These are phyloP conservation scores for Pugionium cornutum DNA, from an alignment of 345 rosid species.

Conservation along the genomic window DNA sequence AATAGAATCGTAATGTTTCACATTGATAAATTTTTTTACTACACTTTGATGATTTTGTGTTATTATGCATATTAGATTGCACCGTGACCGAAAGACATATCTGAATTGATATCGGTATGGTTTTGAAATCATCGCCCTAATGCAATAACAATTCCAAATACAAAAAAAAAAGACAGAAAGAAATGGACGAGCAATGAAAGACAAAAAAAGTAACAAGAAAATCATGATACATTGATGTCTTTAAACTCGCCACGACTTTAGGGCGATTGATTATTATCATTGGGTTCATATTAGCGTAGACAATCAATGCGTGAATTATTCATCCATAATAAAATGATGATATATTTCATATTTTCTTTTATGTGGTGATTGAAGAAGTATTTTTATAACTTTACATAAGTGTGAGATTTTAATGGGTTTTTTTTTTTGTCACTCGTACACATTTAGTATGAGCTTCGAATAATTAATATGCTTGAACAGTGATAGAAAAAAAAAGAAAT, in stretches of 20 bases:
- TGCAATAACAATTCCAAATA: not conserved
- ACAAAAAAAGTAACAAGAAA: conserved; percentile 3
- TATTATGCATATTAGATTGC: too few relatives aligned
- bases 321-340: not conserved
- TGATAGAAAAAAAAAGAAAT: too few relatives aligned
- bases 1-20: too few relatives aligned
- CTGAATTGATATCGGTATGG: too few relatives aligned
- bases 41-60: too few relatives aligned
- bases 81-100: too few relatives aligned
- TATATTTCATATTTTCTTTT: not conserved
- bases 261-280: conserved; percentile 31
- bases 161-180: not conserved
- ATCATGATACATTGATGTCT: conserved; percentile 27
- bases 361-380: not conserved
- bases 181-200: conserved; percentile 14
- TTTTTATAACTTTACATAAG: not conserved
- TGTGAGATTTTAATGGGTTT: too few relatives aligned
- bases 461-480: too few relatives aligned
- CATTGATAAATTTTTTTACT: too few relatives aligned
- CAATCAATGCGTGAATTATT: conserved; percentile 25
- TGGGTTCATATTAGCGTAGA: conserved; percentile 7
- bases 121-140: too few relatives aligned
- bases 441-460: too few relatives aligned
- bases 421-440: too few relatives aligned
- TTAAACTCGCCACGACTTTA: conserved; percentile 32